Evolutionary conservation across 441 rosid species (phyloP), one percentile per base, ranked within the genome.

Genomic region (Lepidium campestre): DNA sequence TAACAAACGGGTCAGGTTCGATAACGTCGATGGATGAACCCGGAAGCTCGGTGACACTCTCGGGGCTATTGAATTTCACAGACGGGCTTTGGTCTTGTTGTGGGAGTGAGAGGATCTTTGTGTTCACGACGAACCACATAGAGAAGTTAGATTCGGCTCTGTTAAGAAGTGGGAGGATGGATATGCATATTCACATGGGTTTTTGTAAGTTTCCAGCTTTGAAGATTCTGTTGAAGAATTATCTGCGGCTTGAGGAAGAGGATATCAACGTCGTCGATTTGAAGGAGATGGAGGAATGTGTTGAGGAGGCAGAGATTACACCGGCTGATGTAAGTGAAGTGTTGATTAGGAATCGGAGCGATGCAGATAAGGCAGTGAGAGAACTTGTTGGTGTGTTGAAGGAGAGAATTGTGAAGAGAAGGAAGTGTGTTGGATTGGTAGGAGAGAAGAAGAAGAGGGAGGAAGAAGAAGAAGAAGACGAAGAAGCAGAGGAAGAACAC

Each of bases 11-110:
- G 29, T 82, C 85, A 35, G 82, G 81, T 67, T 82, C 90, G 29
- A 77, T 86, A 11, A 20, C 45, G 15, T 46, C 45, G 49, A 61
- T 73, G 17, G 77, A 73, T 0, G 77, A 73, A 31, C 64, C 64
- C 10, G 77, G 73, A 4, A 73, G 77, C 39, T 73, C 71, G n/a
- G 77, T 73, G 65, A 93, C 97, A 5, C 75, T 93, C 4, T 93
- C 97, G 2, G 97, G 98, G 45, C 57, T 93, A 10, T 60, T 93
- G 83, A 93, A 93, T 76, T 93, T 93, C 59, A 90, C 96, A 1
- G 96, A 93, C 15, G 98, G 97, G 69, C 72, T 93, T 44, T 93
- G 98, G 97, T 90, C 98, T 8, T 90, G 98, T 54, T 88, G 98
- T 61, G 98, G 97, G 2, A 87, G 95, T 46, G 98, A 93, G 81